These are phyloP conservation scores for Auxenochlorella pyrenoidosa DNA, from an alignment of 139 green algal genomes.

Conservation along the genomic window DNA sequence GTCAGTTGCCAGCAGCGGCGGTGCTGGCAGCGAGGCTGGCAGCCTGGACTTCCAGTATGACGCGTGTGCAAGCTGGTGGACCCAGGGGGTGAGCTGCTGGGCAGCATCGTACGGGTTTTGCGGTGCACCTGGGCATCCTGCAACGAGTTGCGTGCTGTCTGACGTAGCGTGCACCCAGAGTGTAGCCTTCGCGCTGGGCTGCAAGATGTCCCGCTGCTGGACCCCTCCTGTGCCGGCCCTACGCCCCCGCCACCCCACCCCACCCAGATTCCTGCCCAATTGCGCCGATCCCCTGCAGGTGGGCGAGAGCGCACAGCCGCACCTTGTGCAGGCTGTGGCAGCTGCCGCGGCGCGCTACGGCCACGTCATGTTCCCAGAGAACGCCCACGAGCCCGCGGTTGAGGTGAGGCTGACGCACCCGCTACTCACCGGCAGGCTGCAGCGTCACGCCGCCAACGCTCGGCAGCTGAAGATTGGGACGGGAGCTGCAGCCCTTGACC, in stretches of 20 bases:
- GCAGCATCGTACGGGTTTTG: not conserved
- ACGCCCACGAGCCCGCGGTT: constrained; percentile 72
- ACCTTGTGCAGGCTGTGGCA: constrained; percentile 70
- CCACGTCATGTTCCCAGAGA: constrained; percentile 97
- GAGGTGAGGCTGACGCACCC: not conserved
- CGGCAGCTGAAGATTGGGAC: not conserved
- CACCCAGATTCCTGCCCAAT: too few relatives aligned
- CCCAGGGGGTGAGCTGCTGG: constrained; percentile 69
- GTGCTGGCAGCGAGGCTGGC: not conserved
- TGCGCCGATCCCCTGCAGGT: constrained; percentile 49
- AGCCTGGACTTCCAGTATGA: constrained; percentile 81
- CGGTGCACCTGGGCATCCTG: not conserved
- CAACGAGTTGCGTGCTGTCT: too few relatives aligned
- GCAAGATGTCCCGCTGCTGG: too few relatives aligned
- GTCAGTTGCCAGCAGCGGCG: not conserved
- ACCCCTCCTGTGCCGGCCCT: too few relatives aligned
- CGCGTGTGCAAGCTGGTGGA: constrained; percentile 97
- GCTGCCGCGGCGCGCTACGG: constrained; percentile 85
- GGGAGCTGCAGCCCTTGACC: not conserved
- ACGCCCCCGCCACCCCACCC: too few relatives aligned
- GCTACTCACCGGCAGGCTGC: too few relatives aligned
- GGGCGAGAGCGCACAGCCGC: constrained; percentile 63
- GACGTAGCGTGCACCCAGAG: too few relatives aligned
- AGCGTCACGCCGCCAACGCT: too few relatives aligned
- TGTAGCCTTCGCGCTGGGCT: not conserved